Base-by-base conservation (phyloP, 2,329 filamentous ascomycete species). In the Ophiostoma populinum region DNA sequence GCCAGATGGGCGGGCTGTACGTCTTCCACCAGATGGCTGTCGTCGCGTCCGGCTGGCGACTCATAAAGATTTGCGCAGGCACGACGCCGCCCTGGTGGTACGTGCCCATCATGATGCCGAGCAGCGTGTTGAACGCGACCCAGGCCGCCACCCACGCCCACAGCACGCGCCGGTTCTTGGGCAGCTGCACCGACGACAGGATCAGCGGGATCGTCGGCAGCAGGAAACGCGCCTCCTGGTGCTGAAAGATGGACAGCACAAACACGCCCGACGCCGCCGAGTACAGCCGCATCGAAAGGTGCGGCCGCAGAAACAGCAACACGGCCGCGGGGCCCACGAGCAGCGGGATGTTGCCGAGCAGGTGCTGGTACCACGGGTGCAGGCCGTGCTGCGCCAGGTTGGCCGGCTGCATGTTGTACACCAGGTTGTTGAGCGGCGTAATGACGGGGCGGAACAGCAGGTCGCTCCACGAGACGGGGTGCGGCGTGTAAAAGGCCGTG, bases 11-110 rank as follows among this genome's bases (percentile, higher is more conserved):
- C 13, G 80, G 80, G 50, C 75, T 80, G 50, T 86, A 86, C 1
- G 80, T 86, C 52, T 85, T 86, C 80, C 80, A 87, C 80, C 80
- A 87, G 34, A 80, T 63, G 4, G 75, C 76, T 22, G 76, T 65
- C 2, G 72, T 74, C 7, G 78, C 71, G 42, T 78, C 75, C 5
- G 70, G 63, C 43, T 80, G 74, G 36, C 68, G 69, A 47, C 73
- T 78, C 48, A 87, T 63, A 49, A 81, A 81, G 1, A 79, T 70
- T 47, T 87, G 80, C 6, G 71, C 73, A 1, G 80, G 77, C 1
- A 87, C 65, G 18, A 86, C 70, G 28, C 80, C 80, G 19, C 77
- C 80, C 55, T 87, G 80, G 51, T 87, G 80, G 49, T 82, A 87
- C 4, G 71, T 59, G n/a, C 80, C 80, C 76, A 86, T 85, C 31